Conservation (phyloP, 2,329 filamentous ascomycete species). For the Phialemoniopsis sp. region DNA sequence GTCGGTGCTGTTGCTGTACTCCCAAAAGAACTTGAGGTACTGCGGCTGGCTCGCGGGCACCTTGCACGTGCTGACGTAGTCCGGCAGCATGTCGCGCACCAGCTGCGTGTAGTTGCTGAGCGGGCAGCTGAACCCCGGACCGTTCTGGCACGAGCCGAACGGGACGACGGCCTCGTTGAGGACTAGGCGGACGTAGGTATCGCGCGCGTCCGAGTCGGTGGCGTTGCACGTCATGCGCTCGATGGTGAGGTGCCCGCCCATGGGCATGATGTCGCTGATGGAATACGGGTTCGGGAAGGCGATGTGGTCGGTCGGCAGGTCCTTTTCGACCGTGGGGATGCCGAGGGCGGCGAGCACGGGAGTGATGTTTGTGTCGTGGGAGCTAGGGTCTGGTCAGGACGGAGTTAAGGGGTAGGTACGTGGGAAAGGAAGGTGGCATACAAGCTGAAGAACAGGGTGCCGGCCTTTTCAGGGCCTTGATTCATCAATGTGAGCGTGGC, state of each 20-base stretch:
- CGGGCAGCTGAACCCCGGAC: too few relatives aligned
- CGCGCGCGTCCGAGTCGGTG: background rate
- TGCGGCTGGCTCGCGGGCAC: slow-evolving; percentile 8
- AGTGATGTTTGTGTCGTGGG: slow-evolving; percentile 11
- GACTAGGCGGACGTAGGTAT: too few relatives aligned
- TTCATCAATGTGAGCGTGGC: slow-evolving; percentile 7
- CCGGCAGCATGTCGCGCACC: slow-evolving; percentile 3
- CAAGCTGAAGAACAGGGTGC: slow-evolving; percentile 7
- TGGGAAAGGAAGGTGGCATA: background rate
- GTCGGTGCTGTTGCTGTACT: slow-evolving; percentile 8
- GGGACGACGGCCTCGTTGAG: too few relatives aligned
- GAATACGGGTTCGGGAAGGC: slow-evolving; percentile 8
- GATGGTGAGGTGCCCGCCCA: too few relatives aligned
- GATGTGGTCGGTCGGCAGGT: background rate
- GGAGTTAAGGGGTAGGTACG: too few relatives aligned
- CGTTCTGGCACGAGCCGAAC: too few relatives aligned
- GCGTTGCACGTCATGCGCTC: slow-evolving; percentile 1
- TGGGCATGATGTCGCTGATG: background rate
- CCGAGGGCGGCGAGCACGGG: slow-evolving; percentile 9
- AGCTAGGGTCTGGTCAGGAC: background rate
- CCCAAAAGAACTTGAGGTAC: slow-evolving; percentile 10
- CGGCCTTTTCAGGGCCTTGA: slow-evolving; percentile 3
- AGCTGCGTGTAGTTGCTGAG: too few relatives aligned
- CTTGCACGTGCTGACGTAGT: slow-evolving; percentile 8
- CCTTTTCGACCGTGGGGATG: background rate